phyloP scores from a whole-genome alignment of 306 rosid species.

The Prunus mume region DNA sequence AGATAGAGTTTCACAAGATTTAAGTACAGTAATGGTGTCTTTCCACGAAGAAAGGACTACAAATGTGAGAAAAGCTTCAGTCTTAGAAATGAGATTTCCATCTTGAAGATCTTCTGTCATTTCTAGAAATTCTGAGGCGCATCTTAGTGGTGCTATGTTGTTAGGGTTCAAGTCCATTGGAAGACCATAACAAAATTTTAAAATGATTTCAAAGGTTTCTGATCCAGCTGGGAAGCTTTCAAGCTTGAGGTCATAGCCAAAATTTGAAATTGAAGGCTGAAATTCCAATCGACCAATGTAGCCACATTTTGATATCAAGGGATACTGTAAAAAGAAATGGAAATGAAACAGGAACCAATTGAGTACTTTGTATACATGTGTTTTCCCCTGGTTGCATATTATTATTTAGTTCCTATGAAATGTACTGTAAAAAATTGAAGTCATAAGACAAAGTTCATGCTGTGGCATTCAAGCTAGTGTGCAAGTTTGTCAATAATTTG shows the following conservation, averaged over 20 bases:
- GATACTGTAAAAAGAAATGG: conserved; percentile 59
- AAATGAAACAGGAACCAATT: conserved; percentile 16
- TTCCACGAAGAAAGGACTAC: conserved; percentile 89
- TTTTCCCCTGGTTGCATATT: too few relatives aligned
- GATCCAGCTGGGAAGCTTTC: conserved; percentile 88
- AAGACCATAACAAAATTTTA: conserved; percentile 87
- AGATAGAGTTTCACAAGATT: conserved; percentile 68
- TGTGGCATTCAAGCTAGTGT: too few relatives aligned
- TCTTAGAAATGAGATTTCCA: conserved; percentile 76
- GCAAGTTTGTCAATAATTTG: too few relatives aligned
- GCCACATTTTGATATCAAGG: conserved; percentile 81
- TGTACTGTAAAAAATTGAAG: too few relatives aligned
- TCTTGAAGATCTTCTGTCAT: conserved; percentile 90
- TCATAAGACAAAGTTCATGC: too few relatives aligned
- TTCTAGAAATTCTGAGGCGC: conserved; percentile 87
- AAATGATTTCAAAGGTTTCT: conserved; percentile 61
- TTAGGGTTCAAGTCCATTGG: conserved; percentile 66
- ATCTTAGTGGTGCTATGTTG: conserved; percentile 78
- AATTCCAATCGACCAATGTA: conserved; percentile 60
- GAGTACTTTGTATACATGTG: neutral
- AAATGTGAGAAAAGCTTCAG: conserved; percentile 89
- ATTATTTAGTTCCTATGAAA: too few relatives aligned
- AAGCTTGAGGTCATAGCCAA: conserved; percentile 51
- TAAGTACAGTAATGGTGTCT: conserved; percentile 73
- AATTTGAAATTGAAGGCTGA: conserved; percentile 52